A percentile compares a stretch with the other conserved stretches of the same genome.
Evolutionary conservation across 2,329 filamentous ascomycete species (phyloP).

Genomic region (Botryotinia convoluta): DNA sequence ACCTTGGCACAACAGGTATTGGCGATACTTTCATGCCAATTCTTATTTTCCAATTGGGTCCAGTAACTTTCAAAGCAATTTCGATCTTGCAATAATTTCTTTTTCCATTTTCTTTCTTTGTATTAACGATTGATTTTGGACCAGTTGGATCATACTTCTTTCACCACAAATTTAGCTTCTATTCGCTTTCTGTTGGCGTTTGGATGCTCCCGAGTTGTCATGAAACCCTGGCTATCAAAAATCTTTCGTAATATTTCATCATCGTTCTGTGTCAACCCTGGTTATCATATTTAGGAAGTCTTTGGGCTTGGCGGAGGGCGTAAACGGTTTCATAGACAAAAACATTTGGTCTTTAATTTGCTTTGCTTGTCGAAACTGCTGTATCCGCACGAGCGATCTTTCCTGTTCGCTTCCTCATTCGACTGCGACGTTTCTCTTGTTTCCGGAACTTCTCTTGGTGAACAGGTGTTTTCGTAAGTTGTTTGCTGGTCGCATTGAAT

Average conservation of each 20-base stretch:
- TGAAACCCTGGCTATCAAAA: background rate
- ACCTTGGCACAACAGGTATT: background rate
- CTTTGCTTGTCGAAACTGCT: background rate
- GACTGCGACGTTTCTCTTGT: background rate
- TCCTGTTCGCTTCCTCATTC: background rate
- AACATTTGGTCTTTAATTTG: background rate
- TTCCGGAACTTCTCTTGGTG: background rate
- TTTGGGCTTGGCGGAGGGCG: conserved; percentile 8
- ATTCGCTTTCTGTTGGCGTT: conserved; percentile 13
- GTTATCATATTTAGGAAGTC: conserved; percentile 13
- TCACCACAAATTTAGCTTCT: background rate
- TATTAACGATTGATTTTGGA: conserved; percentile 23
- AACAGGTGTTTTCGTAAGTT: background rate
- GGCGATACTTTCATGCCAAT: background rate
- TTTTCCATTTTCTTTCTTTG: conserved; percentile 23
- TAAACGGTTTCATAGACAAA: background rate
- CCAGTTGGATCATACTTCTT: conserved; percentile 22
- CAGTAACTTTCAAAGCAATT: background rate
- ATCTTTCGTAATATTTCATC: background rate
- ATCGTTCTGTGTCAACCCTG: background rate
- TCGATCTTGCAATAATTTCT: conserved; percentile 13
- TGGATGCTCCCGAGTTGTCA: conserved; percentile 1
- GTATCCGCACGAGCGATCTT: background rate
- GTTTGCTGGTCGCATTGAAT: background rate
- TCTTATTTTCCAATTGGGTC: background rate